A percentile compares a stretch with the other conserved stretches of the same genome.
These are phyloP conservation scores for Fomitopsis palustris DNA, from an alignment of 1,284 basidiomycete genomes.

Conservation along the genomic window DNA sequence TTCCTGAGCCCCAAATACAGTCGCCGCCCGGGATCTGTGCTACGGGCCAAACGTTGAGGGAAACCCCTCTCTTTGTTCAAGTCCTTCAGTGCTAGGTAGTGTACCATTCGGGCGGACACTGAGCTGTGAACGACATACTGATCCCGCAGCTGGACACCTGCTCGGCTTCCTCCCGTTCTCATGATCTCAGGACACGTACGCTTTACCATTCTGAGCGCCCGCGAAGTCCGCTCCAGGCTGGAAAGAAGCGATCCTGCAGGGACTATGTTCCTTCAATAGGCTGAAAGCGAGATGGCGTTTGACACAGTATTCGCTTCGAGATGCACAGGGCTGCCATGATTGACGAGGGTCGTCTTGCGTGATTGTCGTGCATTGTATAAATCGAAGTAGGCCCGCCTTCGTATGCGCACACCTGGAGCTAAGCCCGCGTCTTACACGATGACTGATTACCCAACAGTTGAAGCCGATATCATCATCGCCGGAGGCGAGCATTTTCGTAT, in stretches of 20 bases:
- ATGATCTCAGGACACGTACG: background rate
- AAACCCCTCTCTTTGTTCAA: too few relatives aligned
- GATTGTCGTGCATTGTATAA: background rate
- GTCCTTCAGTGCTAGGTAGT: too few relatives aligned
- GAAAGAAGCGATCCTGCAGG: background rate
- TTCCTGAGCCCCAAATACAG: background rate
- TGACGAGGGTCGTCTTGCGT: background rate
- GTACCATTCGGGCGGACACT: background rate
- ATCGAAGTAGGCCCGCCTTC: background rate
- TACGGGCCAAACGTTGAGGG: too few relatives aligned
- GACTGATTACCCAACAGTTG: background rate
- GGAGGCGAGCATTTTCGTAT: background rate
- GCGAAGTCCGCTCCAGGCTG: background rate
- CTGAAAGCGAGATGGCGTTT: background rate
- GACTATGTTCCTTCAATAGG: background rate
- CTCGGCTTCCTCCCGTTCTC: background rate
- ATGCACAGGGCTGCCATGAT: background rate
- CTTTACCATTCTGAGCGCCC: background rate
- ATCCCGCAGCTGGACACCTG: background rate
- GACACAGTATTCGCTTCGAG: background rate
- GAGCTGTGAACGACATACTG: background rate
- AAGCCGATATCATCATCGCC: background rate
- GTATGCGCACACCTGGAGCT: background rate
- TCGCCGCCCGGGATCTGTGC: background rate
- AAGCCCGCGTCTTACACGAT: background rate